A percentile compares a stretch with the other conserved stretches of the same genome.
Evolutionary conservation across 371 early-diverging fungal species (phyloP).

Genomic region (Coemansia sp.): DNA sequence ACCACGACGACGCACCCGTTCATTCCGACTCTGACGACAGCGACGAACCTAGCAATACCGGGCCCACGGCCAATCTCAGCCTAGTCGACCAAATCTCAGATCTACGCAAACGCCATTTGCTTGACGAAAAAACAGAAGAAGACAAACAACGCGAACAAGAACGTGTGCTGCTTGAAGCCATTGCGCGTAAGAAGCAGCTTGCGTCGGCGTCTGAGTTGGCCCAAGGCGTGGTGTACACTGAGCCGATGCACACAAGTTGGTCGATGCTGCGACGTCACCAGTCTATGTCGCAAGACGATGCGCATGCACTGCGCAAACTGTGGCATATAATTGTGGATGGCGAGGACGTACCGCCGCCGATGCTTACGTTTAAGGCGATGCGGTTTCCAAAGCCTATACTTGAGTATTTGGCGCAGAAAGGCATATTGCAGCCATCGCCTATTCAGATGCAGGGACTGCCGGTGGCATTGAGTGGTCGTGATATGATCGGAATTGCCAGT

Average conservation of each 20-base stretch:
- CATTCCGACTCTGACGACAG: constrained; percentile 34
- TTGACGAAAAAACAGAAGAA: constrained; percentile 69
- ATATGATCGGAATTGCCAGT: constrained; percentile 90
- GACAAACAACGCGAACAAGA: constrained; percentile 85
- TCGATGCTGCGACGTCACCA: constrained; percentile 67
- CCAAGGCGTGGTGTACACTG: constrained; percentile 78
- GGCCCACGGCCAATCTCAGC: constrained; percentile 66
- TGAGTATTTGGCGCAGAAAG: constrained; percentile 74
- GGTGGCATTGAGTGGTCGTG: constrained; percentile 75
- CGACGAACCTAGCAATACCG: constrained; percentile 33
- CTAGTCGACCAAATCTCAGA: constrained; percentile 85
- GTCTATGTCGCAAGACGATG: constrained; percentile 54
- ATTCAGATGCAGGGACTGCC: constrained; percentile 98
- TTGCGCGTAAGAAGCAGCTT: constrained; percentile 74
- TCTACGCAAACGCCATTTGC: constrained; percentile 60
- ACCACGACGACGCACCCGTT: neutral
- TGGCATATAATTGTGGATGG: constrained; percentile 76
- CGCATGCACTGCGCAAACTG: constrained; percentile 61
- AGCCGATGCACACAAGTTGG: constrained; percentile 85
- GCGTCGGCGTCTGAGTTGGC: constrained; percentile 86
- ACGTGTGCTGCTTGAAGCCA: constrained; percentile 76
- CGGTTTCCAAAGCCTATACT: constrained; percentile 76
- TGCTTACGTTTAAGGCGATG: constrained; percentile 73
- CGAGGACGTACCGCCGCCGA: constrained; percentile 71
- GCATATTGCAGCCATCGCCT: constrained; percentile 89